phyloP scores from a whole-genome alignment of 2,329 filamentous ascomycete genomes.

The Arthrinium puccinioides region DNA sequence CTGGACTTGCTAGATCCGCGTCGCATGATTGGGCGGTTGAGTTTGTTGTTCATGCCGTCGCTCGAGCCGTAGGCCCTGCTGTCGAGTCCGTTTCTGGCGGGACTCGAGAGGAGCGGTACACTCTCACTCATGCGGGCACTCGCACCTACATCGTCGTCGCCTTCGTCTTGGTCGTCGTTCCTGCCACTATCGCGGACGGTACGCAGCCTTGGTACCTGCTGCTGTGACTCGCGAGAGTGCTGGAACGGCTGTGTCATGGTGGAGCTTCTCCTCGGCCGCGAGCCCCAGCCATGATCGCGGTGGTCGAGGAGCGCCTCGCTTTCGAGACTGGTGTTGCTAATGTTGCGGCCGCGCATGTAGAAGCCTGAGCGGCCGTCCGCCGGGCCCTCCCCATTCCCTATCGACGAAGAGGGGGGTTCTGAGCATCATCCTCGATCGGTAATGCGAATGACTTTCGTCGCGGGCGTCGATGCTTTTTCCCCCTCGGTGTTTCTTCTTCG shows the following conservation, averaged over 20 bases:
- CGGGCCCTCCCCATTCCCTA: conserved; percentile 17
- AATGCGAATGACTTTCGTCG: conserved; percentile 76
- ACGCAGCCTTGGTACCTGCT: conserved; percentile 1
- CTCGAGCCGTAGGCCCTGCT: conserved; percentile 33
- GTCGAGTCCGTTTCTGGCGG: conserved; percentile 22
- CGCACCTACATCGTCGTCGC: conserved; percentile 41
- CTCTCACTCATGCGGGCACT: conserved; percentile 39
- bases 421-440: conserved; percentile 46
- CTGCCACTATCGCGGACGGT: neutral
- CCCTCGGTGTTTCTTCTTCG: conserved; percentile 69
- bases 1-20: conserved; percentile 43
- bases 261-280: conserved; percentile 58
- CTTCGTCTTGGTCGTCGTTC: conserved; percentile 18
- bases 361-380: conserved; percentile 20
- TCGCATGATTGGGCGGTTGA: conserved; percentile 23
- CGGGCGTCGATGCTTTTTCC: conserved; percentile 67
- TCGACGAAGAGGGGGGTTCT: conserved; percentile 19
- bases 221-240: neutral
- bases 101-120: conserved; percentile 43
- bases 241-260: conserved; percentile 30
- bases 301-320: conserved; percentile 86
- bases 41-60: conserved; percentile 18
- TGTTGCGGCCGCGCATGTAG: conserved; percentile 47
- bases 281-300: conserved; percentile 27
- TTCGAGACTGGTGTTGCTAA: conserved; percentile 81